phyloP scores from a whole-genome alignment of 1,284 basidiomycete species.

The Wallemia mellicola region DNA sequence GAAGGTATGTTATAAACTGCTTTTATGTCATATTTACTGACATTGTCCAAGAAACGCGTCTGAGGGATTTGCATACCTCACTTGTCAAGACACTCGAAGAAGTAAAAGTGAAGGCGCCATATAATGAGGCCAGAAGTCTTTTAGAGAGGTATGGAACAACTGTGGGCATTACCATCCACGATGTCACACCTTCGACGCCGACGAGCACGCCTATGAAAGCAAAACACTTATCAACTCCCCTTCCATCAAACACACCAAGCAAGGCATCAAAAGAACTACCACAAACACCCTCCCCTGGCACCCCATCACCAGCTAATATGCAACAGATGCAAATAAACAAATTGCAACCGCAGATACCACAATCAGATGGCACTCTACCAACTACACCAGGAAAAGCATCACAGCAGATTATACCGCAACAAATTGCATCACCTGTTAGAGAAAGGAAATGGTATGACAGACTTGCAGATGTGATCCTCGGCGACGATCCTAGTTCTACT shows the following conservation, averaged over 20 bases:
- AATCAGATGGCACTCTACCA: background rate
- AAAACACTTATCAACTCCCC: background rate
- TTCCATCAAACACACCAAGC: background rate
- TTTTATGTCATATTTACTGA: background rate
- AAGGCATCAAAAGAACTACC: background rate
- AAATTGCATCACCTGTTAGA: background rate
- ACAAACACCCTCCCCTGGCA: background rate
- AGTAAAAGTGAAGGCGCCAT: conserved; percentile 90
- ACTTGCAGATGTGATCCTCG: conserved; percentile 52
- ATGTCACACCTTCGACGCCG: background rate
- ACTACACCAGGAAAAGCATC: background rate
- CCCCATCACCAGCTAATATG: background rate
- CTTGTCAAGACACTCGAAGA: conserved; percentile 74
- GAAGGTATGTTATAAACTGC: conserved; percentile 31
- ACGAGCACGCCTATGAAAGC: background rate
- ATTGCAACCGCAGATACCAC: background rate
- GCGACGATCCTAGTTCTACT: conserved; percentile 29
- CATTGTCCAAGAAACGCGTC: conserved; percentile 33
- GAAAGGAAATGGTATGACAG: conserved; percentile 43
- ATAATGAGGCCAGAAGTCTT: conserved; percentile 63
- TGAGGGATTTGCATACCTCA: conserved; percentile 41
- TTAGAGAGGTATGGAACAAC: conserved; percentile 56
- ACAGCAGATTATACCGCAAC: background rate
- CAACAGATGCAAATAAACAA: background rate
- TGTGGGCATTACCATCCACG: background rate